Evolutionary conservation across 2,329 filamentous ascomycete species (phyloP).

Genomic region (Colletotrichum spinosum): DNA sequence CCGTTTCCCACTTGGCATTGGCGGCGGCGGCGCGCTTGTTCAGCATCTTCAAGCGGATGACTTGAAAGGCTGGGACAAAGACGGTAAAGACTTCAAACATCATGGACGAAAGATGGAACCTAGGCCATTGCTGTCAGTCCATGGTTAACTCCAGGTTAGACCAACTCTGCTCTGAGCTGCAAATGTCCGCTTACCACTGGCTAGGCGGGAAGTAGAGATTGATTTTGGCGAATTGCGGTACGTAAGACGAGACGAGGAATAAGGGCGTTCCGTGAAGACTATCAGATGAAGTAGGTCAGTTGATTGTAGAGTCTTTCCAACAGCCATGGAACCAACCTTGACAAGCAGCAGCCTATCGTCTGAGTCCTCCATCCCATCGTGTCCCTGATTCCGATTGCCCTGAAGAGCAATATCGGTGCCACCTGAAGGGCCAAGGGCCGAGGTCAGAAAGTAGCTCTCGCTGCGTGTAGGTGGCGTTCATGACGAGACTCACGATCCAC

Average conservation of each 20-base stretch:
- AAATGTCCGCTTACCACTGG: constrained; percentile 56
- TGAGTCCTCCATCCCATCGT: constrained; percentile 69
- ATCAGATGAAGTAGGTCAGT: background rate
- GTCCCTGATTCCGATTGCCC: constrained; percentile 64
- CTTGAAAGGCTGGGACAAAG: constrained; percentile 58
- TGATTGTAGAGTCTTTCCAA: too few relatives aligned
- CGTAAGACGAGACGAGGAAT: constrained; percentile 63
- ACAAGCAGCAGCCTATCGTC: constrained; percentile 55
- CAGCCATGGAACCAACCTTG: constrained; percentile 41
- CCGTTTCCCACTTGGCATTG: constrained; percentile 46
- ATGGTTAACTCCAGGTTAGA: background rate
- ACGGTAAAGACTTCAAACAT: constrained; percentile 67
- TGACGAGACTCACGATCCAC: constrained; percentile 52
- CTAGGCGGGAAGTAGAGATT: constrained; percentile 63
- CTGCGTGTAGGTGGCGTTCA: background rate
- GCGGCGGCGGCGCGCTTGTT: constrained; percentile 41
- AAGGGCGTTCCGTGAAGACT: constrained; percentile 67
- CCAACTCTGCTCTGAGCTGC: background rate
- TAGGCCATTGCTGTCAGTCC: constrained; percentile 18
- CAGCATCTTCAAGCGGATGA: constrained; percentile 42
- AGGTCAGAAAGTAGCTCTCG: background rate
- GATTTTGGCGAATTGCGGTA: constrained; percentile 52
- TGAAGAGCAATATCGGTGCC: constrained; percentile 63
- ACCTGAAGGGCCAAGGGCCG: constrained; percentile 43
- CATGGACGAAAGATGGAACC: constrained; percentile 63